Base-by-base conservation (phyloP, 2,329 filamentous ascomycete species). In the Bipolaris cookei region DNA sequence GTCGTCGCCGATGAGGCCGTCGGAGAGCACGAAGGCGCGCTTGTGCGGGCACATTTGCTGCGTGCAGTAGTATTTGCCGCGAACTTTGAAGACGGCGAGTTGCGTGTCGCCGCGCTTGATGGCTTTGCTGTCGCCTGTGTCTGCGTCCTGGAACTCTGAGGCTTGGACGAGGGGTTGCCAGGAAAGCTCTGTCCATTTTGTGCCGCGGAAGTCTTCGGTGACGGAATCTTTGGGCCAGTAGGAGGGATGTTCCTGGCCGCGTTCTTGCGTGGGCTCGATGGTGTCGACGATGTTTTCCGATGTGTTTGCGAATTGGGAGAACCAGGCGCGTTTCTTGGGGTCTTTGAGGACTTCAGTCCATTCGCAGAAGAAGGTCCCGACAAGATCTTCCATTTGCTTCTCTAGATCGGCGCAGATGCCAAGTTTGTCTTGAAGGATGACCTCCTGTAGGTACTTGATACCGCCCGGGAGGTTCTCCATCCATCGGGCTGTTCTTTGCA, bases 41-140 rank as follows among this genome's bases (percentile, higher is more conserved):
- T 94, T 95, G 79, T 96, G 92, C 8, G 92, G 92, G 74, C 92
- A 97, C 92, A 97, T 97, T 73, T 97, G 91, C 79, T 97, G 92
- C 13, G 90, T 90, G 56, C 90, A 90, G 76, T 94, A 94, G 81
- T 88, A 96, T 51, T 84, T 85, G 18, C 91, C 92, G 51, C 86
- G 85, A 60, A 96, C 84, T 68, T 92, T 90, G 86, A 93, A 97
- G 51, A 97, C 81, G 6, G 92, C 92, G 1, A 97, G 84, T 76
- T 97, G 92, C 0, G 92, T 96, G 75, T 96, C 92, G 41, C 92
- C 91, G 41, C 91, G 86, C 81, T 96, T 95, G 77, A 97, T 81
- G 30, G 88, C 88, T 4, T 90, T 88, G 8, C 87, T 90, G 55
- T 91, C 88, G 30, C 90, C 90, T 25, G 90, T 91, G 2, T 89